Percentiles rank a stretch among this genome's conserved stretches.
phyloP scores from a whole-genome alignment of 805 yeast genomes.

The Yarrowia divulgata region DNA sequence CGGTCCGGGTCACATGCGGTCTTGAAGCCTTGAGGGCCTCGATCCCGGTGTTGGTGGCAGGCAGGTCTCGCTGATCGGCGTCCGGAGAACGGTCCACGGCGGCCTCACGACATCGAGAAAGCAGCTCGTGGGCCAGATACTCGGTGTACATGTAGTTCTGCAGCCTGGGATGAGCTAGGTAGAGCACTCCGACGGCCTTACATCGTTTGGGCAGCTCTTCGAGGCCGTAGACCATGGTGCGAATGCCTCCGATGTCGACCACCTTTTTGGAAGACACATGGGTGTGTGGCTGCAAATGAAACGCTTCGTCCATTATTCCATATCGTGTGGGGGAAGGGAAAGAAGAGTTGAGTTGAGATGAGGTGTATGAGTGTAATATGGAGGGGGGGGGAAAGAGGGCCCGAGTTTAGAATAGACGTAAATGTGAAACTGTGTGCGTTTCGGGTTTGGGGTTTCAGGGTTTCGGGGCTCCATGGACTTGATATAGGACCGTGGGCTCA shows the following conservation, averaged over 20 bases:
- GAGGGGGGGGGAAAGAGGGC: not conserved
- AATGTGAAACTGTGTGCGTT: slow-evolving; percentile 23
- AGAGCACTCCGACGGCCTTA: slow-evolving; percentile 42
- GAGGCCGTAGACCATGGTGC: slow-evolving; percentile 39
- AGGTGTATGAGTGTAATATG: slow-evolving; percentile 9
- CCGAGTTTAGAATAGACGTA: slow-evolving; percentile 4
- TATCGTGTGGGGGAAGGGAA: slow-evolving; percentile 11
- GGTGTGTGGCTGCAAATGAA: slow-evolving; percentile 37
- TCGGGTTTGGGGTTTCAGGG: slow-evolving; percentile 9
- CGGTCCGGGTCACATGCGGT: slow-evolving; percentile 5
- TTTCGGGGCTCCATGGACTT: slow-evolving; percentile 2
- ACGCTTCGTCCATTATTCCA: slow-evolving; percentile 38
- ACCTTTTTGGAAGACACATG: slow-evolving; percentile 37
- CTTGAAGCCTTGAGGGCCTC: slow-evolving; percentile 20
- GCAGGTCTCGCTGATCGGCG: slow-evolving; percentile 28
- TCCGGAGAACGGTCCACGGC: slow-evolving; percentile 24
- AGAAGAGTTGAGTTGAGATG: not conserved
- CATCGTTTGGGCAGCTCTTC: slow-evolving; percentile 39
- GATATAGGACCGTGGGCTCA: not conserved
- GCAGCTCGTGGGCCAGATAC: slow-evolving; percentile 53
- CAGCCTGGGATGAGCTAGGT: slow-evolving; percentile 57
- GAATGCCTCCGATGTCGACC: slow-evolving; percentile 31
- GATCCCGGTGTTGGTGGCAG: slow-evolving; percentile 21
- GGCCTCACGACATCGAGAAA: slow-evolving; percentile 44
- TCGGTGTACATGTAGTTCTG: slow-evolving; percentile 53